phyloP scores from a whole-genome alignment of 352 stramenopile species.

The Discostella stelligera region DNA sequence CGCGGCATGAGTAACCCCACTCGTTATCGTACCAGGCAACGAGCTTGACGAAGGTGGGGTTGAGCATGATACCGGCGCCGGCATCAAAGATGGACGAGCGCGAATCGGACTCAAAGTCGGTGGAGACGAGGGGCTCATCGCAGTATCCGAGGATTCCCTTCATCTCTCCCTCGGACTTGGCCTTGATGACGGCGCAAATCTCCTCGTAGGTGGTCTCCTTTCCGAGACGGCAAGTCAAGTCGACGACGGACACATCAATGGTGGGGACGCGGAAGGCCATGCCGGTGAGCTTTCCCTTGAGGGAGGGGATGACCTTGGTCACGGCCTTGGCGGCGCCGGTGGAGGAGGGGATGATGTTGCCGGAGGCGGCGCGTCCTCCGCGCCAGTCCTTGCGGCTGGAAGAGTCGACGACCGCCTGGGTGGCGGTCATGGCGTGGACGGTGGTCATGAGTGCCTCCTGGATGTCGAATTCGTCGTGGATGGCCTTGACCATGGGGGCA shows the following conservation, averaged over 20 bases:
- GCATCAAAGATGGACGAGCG: slow-evolving; percentile 98
- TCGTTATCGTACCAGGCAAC: slow-evolving; percentile 99
- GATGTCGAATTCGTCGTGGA: slow-evolving; percentile 98
- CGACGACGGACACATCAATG: slow-evolving; percentile 97
- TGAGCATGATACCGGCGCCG: slow-evolving; percentile 95
- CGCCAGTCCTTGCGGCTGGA: slow-evolving; percentile 98
- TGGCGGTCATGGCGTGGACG: slow-evolving; percentile 98
- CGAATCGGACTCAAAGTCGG: slow-evolving; percentile 95
- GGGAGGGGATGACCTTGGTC: slow-evolving; percentile 96
- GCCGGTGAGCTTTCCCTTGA: slow-evolving; percentile 96
- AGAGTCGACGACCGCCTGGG: slow-evolving; percentile 96
- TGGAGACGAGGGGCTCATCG: slow-evolving; percentile 95
- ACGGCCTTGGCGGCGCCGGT: slow-evolving; percentile 98
- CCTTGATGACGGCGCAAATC: slow-evolving; percentile 95
- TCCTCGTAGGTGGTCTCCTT: slow-evolving; percentile 96
- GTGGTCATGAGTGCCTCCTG: slow-evolving; percentile 98
- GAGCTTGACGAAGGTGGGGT: slow-evolving; percentile 98
- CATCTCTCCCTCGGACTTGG: slow-evolving; percentile 89
- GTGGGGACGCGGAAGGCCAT: slow-evolving; percentile 98
- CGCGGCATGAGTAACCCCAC: slow-evolving; percentile 96
- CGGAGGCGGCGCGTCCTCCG: slow-evolving; percentile 92
- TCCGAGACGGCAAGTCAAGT: slow-evolving; percentile 91
- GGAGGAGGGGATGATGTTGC: slow-evolving; percentile 98
- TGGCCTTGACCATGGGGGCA: slow-evolving; percentile 96
- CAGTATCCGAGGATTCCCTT: slow-evolving; percentile 98